Evolutionary conservation across 306 rosid species (phyloP), one percentile per base, ranked within the genome.

Genomic region (Crotalaria pallida): DNA sequence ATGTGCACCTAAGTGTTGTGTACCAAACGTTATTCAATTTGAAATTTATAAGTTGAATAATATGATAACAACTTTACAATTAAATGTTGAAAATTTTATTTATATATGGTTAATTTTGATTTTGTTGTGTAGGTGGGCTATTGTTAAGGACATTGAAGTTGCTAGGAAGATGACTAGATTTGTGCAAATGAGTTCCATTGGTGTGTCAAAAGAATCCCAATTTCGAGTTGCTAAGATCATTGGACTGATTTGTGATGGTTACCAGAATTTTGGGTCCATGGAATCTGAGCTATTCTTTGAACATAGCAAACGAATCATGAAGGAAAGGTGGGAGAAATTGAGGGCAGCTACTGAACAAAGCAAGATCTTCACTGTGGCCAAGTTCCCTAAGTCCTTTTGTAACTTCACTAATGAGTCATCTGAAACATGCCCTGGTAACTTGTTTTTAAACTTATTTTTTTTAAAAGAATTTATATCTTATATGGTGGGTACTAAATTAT

Each of bases 191-290:
- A 84, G 79, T 75, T 81, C 97, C 17, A 79, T 90, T 43, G 98
- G 98, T 0, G 96, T 90, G 43, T 82, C 98, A 10, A 90, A 80
- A 67, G 98, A 90, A 69, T 88, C 98, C 1, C 98, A 90, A 64
- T 34, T 44, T 22, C 80, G 97, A 81, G 96, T 68, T 24, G 79
- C 96, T 5, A 90, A 81, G 86, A 81, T 90, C 34, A 78, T 93
- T 68, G 77, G 48, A 43, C 85, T 84, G 73, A 59, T 93, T 5
- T 88, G 91, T 24, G 83, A 93, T 59, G 44, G 79, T 24, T 84
- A 85, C 65, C 62, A 88, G 15, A 82, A 77, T 41, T 53, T 58
- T 41, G 78, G 81, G 60, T 36, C 79, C 10, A 22, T 3, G 4
- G 56, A 44, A 62, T 53, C 86, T 10, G 83, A 79, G 6, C 86